phyloP scores from a whole-genome alignment of 495 filamentous ascomycete species.

The Penicillium roqueforti region DNA sequence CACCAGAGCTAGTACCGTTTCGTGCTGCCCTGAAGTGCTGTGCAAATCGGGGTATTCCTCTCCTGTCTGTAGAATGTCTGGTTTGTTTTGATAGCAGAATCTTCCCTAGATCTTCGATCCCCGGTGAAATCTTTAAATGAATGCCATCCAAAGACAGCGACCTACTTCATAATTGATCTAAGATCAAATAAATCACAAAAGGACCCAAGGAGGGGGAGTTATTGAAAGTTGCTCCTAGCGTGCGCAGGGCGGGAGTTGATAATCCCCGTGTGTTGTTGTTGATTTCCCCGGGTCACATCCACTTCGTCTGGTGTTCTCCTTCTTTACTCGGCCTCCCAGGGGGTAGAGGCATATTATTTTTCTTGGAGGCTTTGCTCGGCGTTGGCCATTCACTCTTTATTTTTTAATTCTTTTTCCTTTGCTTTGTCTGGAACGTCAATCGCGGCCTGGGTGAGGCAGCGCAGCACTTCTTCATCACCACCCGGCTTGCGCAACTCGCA shows the following conservation, averaged over 20 bases:
- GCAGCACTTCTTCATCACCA: not conserved
- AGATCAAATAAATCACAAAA: not conserved
- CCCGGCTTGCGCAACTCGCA: not conserved
- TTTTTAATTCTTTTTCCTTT: constrained; percentile 3
- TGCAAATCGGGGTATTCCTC: constrained; percentile 3
- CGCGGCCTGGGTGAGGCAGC: not conserved
- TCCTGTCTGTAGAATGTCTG: too few relatives aligned
- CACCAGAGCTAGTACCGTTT: constrained; percentile 6
- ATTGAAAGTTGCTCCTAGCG: constrained; percentile 26
- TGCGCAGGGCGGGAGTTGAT: constrained; percentile 19
- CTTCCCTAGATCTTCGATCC: too few relatives aligned
- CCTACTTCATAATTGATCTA: not conserved
- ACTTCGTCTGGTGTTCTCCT: constrained; percentile 16
- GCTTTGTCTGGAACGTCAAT: constrained; percentile 13
- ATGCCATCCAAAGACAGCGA: not conserved
- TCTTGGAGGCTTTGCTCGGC: not conserved
- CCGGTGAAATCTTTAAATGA: not conserved
- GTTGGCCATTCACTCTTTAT: constrained; percentile 7
- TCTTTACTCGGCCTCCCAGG: constrained; percentile 23
- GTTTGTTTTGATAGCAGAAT: not conserved
- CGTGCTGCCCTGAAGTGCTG: not conserved
- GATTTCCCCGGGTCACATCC: constrained; percentile 16
- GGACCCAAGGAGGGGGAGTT: constrained; percentile 2
- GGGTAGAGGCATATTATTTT: constrained; percentile 1
- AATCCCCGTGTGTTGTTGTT: constrained; percentile 25